Conservation (phyloP, 495 filamentous ascomycete genomes). For the Parathielavia hyrcaniae region DNA sequence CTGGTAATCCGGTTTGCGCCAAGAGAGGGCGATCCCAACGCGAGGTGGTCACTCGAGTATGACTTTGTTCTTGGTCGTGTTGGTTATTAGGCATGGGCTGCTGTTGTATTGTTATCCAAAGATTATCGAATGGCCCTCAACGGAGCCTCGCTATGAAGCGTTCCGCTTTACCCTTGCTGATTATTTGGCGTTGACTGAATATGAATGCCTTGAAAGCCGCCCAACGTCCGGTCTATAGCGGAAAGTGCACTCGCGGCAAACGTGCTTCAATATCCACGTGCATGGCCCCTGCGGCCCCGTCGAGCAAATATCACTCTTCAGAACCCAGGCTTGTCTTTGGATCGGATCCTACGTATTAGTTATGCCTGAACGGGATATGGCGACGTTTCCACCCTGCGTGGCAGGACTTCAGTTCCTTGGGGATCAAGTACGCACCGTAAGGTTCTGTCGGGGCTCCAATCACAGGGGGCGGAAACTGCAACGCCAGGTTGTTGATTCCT, state of each 20-base stretch:
- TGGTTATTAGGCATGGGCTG: background rate
- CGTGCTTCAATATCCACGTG: background rate
- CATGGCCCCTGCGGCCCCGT: background rate
- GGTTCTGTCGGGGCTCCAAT: slow-evolving; percentile 19
- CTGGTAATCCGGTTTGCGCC: slow-evolving; percentile 61
- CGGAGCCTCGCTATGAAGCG: background rate
- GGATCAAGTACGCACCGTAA: slow-evolving; percentile 18
- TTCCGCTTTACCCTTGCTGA: background rate
- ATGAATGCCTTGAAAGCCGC: background rate
- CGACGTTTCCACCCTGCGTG: slow-evolving; percentile 3
- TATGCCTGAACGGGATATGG: slow-evolving; percentile 11
- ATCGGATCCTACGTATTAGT: background rate
- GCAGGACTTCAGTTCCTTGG: background rate
- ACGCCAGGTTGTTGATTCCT: slow-evolving; percentile 5
- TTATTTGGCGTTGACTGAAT: background rate
- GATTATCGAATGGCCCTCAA: background rate
- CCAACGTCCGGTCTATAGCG: background rate
- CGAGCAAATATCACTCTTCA: background rate
- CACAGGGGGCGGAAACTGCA: slow-evolving; percentile 24
- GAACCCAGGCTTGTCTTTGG: slow-evolving; percentile 7
- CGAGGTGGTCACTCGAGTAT: slow-evolving; percentile 53
- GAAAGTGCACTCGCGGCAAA: background rate
- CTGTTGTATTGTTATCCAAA: background rate
- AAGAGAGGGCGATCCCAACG: slow-evolving; percentile 53
- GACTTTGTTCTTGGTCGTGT: slow-evolving; percentile 43